Evolutionary conservation across 768 basidiomycete species (phyloP).

Genomic region (Pholiota molesta): DNA sequence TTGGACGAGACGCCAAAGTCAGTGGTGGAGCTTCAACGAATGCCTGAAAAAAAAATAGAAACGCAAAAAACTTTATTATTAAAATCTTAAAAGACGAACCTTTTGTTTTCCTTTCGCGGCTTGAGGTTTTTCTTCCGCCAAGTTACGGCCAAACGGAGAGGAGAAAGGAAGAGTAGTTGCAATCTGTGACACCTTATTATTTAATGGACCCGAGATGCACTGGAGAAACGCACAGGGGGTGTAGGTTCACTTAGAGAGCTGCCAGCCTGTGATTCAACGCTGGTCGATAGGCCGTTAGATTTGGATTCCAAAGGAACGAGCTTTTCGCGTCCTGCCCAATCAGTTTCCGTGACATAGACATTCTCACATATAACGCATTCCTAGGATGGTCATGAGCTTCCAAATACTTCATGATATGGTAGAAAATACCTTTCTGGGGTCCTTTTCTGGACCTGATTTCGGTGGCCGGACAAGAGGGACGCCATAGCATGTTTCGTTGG

Average conservation of each 20-base stretch:
- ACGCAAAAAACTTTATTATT: not conserved
- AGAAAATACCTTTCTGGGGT: constrained; percentile 63
- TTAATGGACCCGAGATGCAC: not conserved
- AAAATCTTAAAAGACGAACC: not conserved
- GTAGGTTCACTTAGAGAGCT: not conserved
- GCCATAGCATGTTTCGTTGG: constrained; percentile 68
- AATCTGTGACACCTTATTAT: not conserved
- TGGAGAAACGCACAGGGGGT: not conserved
- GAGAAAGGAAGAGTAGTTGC: constrained; percentile 9
- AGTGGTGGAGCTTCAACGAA: not conserved
- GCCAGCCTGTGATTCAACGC: constrained; percentile 4
- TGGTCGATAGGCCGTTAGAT: not conserved
- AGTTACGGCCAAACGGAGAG: constrained; percentile 13
- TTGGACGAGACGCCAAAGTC: not conserved
- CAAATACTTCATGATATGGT: constrained; percentile 2
- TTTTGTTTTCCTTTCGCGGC: not conserved
- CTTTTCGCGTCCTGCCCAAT: constrained; percentile 51
- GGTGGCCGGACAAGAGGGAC: constrained; percentile 85
- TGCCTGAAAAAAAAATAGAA: not conserved
- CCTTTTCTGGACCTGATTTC: constrained; percentile 57
- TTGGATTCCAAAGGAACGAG: constrained; percentile 31
- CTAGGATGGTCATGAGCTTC: constrained; percentile 36
- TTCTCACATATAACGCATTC: constrained; percentile 79
- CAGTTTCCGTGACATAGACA: constrained; percentile 57
- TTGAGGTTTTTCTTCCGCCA: not conserved